Evolutionary conservation across 306 rosid genomes (phyloP).

Genomic region (Cercis canadensis): DNA sequence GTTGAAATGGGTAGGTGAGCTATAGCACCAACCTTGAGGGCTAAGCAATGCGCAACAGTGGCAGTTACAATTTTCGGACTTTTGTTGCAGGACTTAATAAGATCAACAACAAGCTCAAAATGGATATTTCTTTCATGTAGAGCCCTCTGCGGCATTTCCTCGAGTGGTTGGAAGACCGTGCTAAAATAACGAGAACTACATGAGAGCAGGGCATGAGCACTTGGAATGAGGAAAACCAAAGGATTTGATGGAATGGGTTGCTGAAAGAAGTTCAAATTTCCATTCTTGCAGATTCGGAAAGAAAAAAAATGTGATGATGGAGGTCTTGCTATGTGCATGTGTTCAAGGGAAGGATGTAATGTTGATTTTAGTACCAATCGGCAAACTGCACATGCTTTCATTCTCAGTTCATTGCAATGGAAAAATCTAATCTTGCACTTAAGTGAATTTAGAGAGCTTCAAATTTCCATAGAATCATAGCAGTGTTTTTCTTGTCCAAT

Average conservation of each 20-base stretch:
- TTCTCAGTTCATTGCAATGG: conserved; percentile 29
- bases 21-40: conserved; percentile 53
- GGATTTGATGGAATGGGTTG: conserved; percentile 8
- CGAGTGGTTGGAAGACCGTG: conserved; percentile 37
- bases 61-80: conserved; percentile 36
- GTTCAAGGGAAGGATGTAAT: not conserved
- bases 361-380: conserved; percentile 12
- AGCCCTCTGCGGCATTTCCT: conserved; percentile 46
- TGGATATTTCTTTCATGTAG: conserved; percentile 6
- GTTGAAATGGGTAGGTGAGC: conserved; percentile 54
- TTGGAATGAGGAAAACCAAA: conserved; percentile 1
- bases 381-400: conserved; percentile 38
- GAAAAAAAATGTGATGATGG: conserved; percentile 34
- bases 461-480: no score
- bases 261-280: not conserved
- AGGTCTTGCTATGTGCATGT: not conserved
- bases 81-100: conserved; percentile 31
- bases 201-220: not conserved
- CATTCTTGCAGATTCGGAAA: conserved; percentile 10
- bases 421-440: conserved; percentile 1
- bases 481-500: no score
- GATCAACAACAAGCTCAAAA: conserved; percentile 36
- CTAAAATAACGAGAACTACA: conserved; percentile 2
- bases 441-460: not conserved
- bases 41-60: conserved; percentile 46